Evolutionary conservation across 1,139 yeast species (phyloP).

Genomic region (Eremothecium sinecaudum): DNA sequence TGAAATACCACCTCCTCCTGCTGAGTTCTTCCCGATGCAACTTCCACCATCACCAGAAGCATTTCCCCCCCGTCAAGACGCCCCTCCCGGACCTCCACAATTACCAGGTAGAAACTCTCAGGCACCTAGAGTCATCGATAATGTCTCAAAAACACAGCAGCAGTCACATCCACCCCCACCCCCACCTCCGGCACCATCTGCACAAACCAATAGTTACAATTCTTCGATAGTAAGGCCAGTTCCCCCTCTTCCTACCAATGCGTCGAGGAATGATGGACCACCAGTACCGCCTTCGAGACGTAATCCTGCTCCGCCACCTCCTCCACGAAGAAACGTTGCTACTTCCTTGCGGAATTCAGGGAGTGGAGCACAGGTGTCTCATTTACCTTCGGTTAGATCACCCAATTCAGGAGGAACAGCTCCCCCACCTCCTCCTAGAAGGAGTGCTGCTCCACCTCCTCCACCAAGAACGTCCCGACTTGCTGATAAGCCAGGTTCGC

Average conservation of each 20-base stretch:
- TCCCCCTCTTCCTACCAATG: constrained; percentile 1
- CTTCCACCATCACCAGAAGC: not conserved
- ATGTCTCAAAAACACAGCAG: too few species aligned
- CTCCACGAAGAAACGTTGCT: too few species aligned
- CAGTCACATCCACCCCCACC: constrained; percentile 17
- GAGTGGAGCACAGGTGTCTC: too few species aligned
- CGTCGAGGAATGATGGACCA: not conserved
- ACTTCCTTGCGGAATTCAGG: too few species aligned
- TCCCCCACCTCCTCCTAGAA: constrained; percentile 35
- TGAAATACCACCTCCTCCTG: constrained; percentile 4
- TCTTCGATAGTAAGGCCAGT: constrained; percentile 16
- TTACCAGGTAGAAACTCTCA: too few species aligned
- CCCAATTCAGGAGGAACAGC: constrained; percentile 30
- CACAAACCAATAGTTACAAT: not conserved
- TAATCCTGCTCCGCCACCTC: constrained; percentile 32
- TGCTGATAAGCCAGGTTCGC: not conserved
- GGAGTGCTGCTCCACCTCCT: constrained; percentile 33
- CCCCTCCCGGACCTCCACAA: too few species aligned
- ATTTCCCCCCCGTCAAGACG: too few species aligned
- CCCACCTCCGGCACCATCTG: constrained; percentile 12
- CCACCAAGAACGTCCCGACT: constrained; percentile 29
- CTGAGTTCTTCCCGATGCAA: constrained; percentile 1
- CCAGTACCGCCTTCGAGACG: constrained; percentile 25
- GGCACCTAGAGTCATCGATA: too few species aligned
- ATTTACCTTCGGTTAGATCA: too few species aligned